phyloP scores from a whole-genome alignment of 108 stramenopile species.

The Cyclotella choctawhatcheeana region DNA sequence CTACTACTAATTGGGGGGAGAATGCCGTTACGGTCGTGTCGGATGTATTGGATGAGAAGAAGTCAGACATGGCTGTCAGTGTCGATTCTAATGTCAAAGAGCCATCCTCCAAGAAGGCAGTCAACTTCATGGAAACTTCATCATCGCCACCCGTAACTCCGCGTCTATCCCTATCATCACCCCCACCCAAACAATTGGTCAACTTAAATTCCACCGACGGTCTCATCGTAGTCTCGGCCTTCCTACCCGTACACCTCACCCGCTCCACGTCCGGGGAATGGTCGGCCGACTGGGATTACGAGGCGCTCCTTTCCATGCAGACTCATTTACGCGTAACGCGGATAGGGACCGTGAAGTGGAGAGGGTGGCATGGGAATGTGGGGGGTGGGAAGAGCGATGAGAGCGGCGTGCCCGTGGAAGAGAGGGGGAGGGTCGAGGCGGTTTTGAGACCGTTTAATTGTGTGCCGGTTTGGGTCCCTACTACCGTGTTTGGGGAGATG shows the following conservation, averaged over 20 bases:
- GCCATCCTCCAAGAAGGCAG: slow-evolving; percentile 62
- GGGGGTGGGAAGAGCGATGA: slow-evolving; percentile 65
- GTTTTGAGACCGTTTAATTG: slow-evolving; percentile 92
- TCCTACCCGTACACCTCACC: slow-evolving; percentile 85
- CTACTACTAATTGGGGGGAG: slow-evolving; percentile 49
- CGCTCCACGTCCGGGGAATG: slow-evolving; percentile 69
- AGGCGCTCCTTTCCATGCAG: slow-evolving; percentile 92
- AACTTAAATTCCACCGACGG: slow-evolving; percentile 86
- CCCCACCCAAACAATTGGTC: slow-evolving; percentile 54
- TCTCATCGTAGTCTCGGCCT: slow-evolving; percentile 85
- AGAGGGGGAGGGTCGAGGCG: slow-evolving; percentile 86
- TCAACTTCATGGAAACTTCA: slow-evolving; percentile 83
- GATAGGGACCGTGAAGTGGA: slow-evolving; percentile 92
- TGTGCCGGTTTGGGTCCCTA: slow-evolving; percentile 96
- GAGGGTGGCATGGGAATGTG: slow-evolving; percentile 89
- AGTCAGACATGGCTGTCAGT: slow-evolving; percentile 61
- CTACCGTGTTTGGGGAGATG: slow-evolving; percentile 82
- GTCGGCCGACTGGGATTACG: slow-evolving; percentile 96
- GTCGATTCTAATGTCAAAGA: slow-evolving; percentile 2
- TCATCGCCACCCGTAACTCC: slow-evolving; percentile 62
- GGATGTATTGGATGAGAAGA: slow-evolving; percentile 66
- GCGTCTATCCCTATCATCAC: too few species aligned
- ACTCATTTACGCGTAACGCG: slow-evolving; percentile 91
- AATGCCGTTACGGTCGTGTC: slow-evolving; percentile 76
- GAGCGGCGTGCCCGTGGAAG: slow-evolving; percentile 79